Conservation (phyloP, 805 yeast species). For the Teunomyces panamensis region DNA sequence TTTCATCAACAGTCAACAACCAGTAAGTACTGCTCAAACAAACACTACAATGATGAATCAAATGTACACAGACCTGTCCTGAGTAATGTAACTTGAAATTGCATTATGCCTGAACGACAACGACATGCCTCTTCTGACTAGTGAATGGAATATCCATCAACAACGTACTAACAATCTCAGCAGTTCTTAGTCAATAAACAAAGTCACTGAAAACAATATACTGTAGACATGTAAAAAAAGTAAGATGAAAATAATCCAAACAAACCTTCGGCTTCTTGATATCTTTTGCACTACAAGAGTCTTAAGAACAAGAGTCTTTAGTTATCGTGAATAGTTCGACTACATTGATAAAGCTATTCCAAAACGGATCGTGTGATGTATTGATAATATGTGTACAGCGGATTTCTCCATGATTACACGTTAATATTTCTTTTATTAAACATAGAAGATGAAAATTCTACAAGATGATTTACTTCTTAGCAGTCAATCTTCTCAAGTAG, state of each 20-base stretch:
- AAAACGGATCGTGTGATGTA: neutral
- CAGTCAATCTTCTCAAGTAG: constrained; percentile 99
- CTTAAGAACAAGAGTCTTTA: no score
- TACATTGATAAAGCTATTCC: neutral
- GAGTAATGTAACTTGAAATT: constrained; percentile 22
- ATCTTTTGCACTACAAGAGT: no score
- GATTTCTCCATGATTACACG: constrained; percentile 2
- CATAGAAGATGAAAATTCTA: constrained; percentile 4
- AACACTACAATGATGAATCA: constrained; percentile 24
- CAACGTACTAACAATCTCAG: neutral
- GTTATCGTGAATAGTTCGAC: no score
- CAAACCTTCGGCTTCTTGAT: neutral
- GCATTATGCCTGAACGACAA: constrained; percentile 14
- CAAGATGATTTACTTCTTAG: constrained; percentile 76
- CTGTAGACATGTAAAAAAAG: neutral
- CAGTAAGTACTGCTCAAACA: constrained; percentile 2
- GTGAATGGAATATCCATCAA: neutral
- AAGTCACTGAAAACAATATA: neutral
- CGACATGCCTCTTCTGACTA: constrained; percentile 17
- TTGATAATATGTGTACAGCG: neutral
- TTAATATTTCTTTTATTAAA: constrained; percentile 3
- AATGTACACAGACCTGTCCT: constrained; percentile 61
- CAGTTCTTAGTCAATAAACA: neutral
- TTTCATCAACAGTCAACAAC: neutral
- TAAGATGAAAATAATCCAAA: neutral